Evolutionary conservation across 2,329 filamentous ascomycete genomes (phyloP).

Genomic region (Cercospora zeina): DNA sequence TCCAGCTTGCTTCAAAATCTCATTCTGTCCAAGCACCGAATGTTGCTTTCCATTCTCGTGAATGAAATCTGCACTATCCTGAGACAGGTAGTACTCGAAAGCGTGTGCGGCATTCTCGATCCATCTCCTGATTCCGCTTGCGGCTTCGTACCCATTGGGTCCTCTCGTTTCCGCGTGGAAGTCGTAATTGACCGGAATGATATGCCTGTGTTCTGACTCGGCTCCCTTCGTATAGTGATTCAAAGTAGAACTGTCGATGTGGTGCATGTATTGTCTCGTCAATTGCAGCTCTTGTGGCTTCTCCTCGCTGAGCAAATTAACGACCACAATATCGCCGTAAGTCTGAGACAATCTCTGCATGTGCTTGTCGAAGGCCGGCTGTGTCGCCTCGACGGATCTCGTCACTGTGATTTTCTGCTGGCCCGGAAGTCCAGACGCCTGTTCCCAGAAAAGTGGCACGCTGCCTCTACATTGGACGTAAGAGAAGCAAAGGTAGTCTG

Average conservation of each 20-base stretch:
- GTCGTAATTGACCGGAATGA: constrained; percentile 86
- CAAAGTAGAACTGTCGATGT: constrained; percentile 73
- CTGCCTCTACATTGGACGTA: constrained; percentile 92
- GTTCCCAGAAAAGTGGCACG: constrained; percentile 96
- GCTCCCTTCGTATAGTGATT: constrained; percentile 52
- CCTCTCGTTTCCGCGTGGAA: constrained; percentile 94
- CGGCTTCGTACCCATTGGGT: constrained; percentile 83
- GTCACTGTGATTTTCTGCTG: constrained; percentile 95
- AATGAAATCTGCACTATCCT: constrained; percentile 62
- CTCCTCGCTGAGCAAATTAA: constrained; percentile 88
- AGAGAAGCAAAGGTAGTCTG: constrained; percentile 79
- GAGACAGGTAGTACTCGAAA: constrained; percentile 89
- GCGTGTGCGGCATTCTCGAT: constrained; percentile 77
- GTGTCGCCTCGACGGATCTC: constrained; percentile 82
- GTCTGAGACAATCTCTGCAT: constrained; percentile 81
- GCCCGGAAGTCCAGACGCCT: constrained; percentile 80
- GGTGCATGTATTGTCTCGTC: constrained; percentile 74
- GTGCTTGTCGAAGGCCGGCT: constrained; percentile 93
- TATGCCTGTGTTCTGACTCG: constrained; percentile 66
- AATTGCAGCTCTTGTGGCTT: constrained; percentile 86
- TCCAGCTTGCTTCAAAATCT: constrained; percentile 86
- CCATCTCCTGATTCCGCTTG: constrained; percentile 75
- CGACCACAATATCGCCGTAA: constrained; percentile 87
- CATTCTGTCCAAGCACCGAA: constrained; percentile 38
- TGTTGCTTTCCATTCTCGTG: constrained; percentile 43